phyloP scores from a whole-genome alignment of 202 grass and related monocot species.

The Carex arenaria region DNA sequence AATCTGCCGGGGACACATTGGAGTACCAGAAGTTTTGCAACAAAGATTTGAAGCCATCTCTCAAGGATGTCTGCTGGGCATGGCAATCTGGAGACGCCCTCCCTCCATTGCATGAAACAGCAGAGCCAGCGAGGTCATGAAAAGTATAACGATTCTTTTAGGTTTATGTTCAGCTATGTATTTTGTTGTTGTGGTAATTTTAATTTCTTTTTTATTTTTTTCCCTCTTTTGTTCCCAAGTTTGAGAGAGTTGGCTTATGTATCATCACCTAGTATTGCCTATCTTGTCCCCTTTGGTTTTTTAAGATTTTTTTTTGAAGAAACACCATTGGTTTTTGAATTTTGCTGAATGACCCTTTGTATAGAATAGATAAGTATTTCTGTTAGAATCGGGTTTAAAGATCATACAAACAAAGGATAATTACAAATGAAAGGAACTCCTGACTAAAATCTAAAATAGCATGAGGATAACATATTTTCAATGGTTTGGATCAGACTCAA shows the following conservation, averaged over 20 bases:
- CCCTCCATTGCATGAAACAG: conserved; percentile 27
- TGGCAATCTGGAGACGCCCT: conserved; percentile 40
- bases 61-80: conserved; percentile 73
- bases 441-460: background rate
- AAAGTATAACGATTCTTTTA: conserved; percentile 7
- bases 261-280: background rate
- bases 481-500: too few relatives aligned
- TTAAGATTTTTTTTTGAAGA: background rate
- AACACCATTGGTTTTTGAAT: conserved; percentile 28
- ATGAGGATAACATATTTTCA: too few relatives aligned
- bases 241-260: conserved; percentile 11
- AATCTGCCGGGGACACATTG: conserved; percentile 67
- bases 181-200: conserved; percentile 28
- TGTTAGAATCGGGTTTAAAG: background rate
- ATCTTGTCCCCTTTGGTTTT: conserved; percentile 35
- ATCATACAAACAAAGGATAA: background rate
- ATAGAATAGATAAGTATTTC: background rate
- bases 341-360: background rate
- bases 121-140: conserved; percentile 5
- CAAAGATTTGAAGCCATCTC: conserved; percentile 61
- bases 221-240: conserved; percentile 13
- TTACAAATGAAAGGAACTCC: background rate
- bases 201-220: conserved; percentile 14
- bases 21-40: conserved; percentile 86
- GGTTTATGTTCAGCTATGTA: background rate